These are phyloP conservation scores for Talaromyces verruculosus DNA, from an alignment of 2,329 filamentous ascomycete species.

Conservation along the genomic window DNA sequence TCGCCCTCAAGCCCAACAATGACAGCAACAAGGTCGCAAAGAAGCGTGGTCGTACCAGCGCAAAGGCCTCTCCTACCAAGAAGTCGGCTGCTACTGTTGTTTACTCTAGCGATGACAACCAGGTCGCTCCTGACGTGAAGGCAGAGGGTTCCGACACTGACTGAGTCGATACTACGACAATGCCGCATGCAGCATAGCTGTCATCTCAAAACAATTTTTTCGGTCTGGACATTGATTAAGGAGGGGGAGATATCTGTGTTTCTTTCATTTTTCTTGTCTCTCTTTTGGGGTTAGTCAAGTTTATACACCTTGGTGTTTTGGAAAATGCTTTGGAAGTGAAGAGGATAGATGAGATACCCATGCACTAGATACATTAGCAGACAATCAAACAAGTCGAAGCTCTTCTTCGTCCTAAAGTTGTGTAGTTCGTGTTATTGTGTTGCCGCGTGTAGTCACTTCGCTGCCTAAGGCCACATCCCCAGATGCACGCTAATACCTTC, in stretches of 20 bases:
- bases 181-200: neutral
- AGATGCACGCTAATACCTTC: neutral
- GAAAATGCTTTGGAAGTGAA: neutral
- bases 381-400: neutral
- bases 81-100: neutral
- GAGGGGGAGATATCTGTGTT: neutral
- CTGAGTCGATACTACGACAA: neutral
- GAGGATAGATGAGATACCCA: neutral
- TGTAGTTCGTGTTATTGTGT: neutral
- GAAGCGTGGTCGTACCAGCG: conserved; percentile 4
- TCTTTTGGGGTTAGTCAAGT: neutral
- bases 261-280: neutral
- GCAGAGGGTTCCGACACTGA: neutral
- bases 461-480: neutral
- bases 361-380: neutral
- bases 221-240: neutral
- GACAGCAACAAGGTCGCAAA: conserved; percentile 13
- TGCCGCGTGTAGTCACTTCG: neutral
- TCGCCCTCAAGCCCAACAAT: conserved; percentile 1
- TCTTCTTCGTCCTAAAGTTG: neutral
- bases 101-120: neutral
- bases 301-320: neutral
- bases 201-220: neutral
- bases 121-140: neutral
- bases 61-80: neutral